Evolutionary conservation across 495 filamentous ascomycete genomes (phyloP), one percentile per base, ranked within the genome.

Genomic region (Cercophora sp.): DNA sequence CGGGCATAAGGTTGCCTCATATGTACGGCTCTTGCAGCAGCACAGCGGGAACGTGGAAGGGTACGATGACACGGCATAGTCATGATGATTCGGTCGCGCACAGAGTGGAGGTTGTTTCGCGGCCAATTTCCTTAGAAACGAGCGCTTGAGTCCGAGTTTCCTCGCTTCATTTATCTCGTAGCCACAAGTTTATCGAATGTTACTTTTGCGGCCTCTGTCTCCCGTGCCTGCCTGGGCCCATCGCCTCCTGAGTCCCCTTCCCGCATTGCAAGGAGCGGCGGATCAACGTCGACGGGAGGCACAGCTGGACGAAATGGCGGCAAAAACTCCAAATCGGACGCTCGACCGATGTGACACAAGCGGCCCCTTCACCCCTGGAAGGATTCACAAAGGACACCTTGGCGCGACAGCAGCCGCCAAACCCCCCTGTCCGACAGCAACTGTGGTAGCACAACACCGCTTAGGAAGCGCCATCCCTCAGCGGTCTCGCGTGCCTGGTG

Each of bases 21-120:
- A 34, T 32, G 44, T 31, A 47, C 44, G 44, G 44, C 44, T 47
- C 44, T 22, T 47, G 44, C 44, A 34, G 44, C 13, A 5, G 26
- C n/a, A 32, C n/a, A 9, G 13, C 5, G 16, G 25, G 13, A 29
- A 22, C 26, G 26, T 4, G 16, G 27, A 26, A 44, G 41, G 10
- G 10, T 24, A 23, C 19, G 26, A 26, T 22, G 41, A 23, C 41
- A 44, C 22, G 41, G 23, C 18, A 20, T 47, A 23, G 10, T 47
- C 26, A 32, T 18, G 44, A 16, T 9, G 6, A 15, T 41, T 20
- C 9, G 13, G 13, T 16, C 37, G 18, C 37, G 13, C 13, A 15
- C 37, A 9, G 37, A 16, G 9, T 41, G 3, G 37, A 13, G n/a
- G n/a, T n/a, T n/a, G n/a, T n/a, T n/a, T n/a, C n/a, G n/a, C n/a